Evolutionary conservation across 2,329 filamentous ascomycete species (phyloP).

Genomic region (Aspergillus sp.): DNA sequence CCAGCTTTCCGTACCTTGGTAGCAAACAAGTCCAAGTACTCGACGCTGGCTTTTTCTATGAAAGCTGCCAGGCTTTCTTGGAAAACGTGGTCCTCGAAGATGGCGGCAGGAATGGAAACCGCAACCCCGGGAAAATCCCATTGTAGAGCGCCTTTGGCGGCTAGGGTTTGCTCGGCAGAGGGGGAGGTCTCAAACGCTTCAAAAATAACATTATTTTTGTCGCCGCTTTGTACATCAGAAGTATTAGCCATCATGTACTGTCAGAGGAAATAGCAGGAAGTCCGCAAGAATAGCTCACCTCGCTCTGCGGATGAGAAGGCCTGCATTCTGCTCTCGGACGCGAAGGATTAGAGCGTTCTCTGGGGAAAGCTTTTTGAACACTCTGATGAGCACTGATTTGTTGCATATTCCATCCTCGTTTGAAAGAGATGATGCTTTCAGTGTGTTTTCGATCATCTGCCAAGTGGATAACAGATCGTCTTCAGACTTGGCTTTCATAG

Average conservation of each 20-base stretch:
- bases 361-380: slow-evolving; percentile 29
- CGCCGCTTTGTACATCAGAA: background rate
- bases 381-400: slow-evolving; percentile 23
- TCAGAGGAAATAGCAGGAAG: background rate
- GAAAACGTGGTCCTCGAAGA: slow-evolving; percentile 46
- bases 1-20: slow-evolving; percentile 56
- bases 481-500: background rate
- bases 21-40: slow-evolving; percentile 55
- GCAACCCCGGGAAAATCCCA: slow-evolving; percentile 62
- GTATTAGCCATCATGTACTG: background rate
- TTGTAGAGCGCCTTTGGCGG: slow-evolving; percentile 51
- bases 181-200: slow-evolving; percentile 65
- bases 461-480: slow-evolving; percentile 1
- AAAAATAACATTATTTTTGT: slow-evolving; percentile 44
- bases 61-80: slow-evolving; percentile 52
- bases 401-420: slow-evolving; percentile 19
- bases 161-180: slow-evolving; percentile 52
- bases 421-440: slow-evolving; percentile 16
- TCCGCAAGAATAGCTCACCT: slow-evolving; percentile 2
- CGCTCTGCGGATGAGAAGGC: slow-evolving; percentile 41
- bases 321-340: slow-evolving; percentile 52
- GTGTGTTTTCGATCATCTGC: slow-evolving; percentile 5
- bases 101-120: slow-evolving; percentile 45
- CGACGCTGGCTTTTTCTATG: slow-evolving; percentile 56
- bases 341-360: slow-evolving; percentile 44